phyloP scores from a whole-genome alignment of 2,329 filamentous ascomycete species.

The Pseudocercospora macadamiae region DNA sequence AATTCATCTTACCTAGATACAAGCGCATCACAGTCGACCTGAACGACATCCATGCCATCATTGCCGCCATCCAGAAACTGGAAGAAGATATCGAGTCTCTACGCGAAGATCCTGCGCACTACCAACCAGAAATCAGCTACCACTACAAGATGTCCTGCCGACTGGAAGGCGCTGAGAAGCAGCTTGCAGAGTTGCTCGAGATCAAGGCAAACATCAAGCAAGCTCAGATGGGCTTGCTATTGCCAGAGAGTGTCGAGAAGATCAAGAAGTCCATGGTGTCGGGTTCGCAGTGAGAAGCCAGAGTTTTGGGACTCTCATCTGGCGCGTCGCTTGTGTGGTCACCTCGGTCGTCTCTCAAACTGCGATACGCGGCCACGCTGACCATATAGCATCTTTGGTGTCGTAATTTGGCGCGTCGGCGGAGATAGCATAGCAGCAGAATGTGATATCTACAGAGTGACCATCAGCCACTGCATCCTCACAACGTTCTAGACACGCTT shows the following conservation, averaged over 20 bases:
- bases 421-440: no score
- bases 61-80: neutral
- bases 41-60: neutral
- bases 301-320: neutral
- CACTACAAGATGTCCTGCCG: constrained; percentile 2
- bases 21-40: neutral
- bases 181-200: neutral
- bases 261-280: neutral
- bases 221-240: neutral
- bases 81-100: neutral
- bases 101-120: neutral
- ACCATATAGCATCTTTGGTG: no score
- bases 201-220: neutral
- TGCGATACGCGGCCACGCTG: no score
- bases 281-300: neutral
- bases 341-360: no score
- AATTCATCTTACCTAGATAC: neutral
- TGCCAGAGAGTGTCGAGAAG: neutral
- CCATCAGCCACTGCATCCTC: no score
- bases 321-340: no score
- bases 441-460: no score
- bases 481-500: no score
- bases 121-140: neutral
- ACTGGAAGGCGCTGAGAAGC: constrained; percentile 4
- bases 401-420: no score